Percentiles rank a stretch among this genome's conserved stretches.
phyloP scores from a whole-genome alignment of 371 early-diverging fungal species.

The Smittium mucronatum region DNA sequence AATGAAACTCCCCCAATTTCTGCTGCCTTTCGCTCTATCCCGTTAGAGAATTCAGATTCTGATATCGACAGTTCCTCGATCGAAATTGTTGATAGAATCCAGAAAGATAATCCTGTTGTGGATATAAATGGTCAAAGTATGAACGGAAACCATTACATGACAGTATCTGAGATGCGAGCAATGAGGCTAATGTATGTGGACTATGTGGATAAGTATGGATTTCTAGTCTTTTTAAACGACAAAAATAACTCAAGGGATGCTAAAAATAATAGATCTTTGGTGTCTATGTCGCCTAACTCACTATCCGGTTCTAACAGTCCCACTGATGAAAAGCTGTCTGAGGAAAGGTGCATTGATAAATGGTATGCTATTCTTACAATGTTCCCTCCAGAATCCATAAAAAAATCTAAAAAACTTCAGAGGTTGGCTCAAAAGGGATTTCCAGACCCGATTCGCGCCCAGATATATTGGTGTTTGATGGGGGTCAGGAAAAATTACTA shows the following conservation, averaged over 20 bases:
- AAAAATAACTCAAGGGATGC: background rate
- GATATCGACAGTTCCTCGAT: background rate
- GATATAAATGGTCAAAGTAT: background rate
- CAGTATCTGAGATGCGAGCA: constrained; percentile 18
- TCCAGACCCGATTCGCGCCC: constrained; percentile 20
- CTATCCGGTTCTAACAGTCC: background rate
- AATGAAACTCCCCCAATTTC: background rate
- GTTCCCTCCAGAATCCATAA: constrained; percentile 21
- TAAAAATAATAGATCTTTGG: background rate
- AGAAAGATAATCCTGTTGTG: background rate
- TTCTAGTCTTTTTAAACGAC: constrained; percentile 17
- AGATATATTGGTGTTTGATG: constrained; percentile 23
- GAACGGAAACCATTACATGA: no score
- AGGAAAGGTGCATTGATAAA: constrained; percentile 19
- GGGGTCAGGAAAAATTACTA: constrained; percentile 15
- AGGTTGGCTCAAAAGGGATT: constrained; percentile 29
- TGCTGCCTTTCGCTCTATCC: background rate
- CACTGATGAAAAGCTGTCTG: background rate
- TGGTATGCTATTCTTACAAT: constrained; percentile 24
- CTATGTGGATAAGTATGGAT: constrained; percentile 23
- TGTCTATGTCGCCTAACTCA: background rate
- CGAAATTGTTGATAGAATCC: background rate
- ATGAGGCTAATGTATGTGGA: constrained; percentile 29
- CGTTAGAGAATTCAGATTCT: background rate
- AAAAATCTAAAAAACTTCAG: constrained; percentile 29